These are phyloP conservation scores for Cenococcum geophilum DNA, from an alignment of 495 filamentous ascomycete genomes.

Conservation along the genomic window DNA sequence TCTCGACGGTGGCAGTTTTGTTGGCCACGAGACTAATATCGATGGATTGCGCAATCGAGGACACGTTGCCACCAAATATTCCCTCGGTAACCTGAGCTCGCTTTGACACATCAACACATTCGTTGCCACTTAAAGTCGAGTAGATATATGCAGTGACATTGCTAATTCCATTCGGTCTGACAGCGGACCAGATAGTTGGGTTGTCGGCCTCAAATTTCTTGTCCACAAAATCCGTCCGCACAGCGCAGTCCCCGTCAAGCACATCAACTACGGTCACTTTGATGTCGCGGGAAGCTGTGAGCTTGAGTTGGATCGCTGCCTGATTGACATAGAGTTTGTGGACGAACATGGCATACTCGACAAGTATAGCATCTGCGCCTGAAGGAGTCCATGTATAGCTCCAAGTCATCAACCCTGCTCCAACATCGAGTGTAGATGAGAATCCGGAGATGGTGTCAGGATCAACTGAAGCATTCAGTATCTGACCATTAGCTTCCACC, in stretches of 20 bases:
- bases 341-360: conserved; percentile 55
- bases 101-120: conserved; percentile 45
- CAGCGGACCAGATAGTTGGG: conserved; percentile 51
- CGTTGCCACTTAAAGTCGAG: conserved; percentile 41
- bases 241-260: conserved; percentile 53
- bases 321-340: conserved; percentile 59
- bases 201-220: conserved; percentile 45
- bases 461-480: conserved; percentile 57
- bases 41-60: conserved; percentile 54
- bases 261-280: conserved; percentile 53
- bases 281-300: conserved; percentile 44
- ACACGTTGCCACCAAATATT: conserved; percentile 52
- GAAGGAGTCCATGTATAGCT: conserved; percentile 60
- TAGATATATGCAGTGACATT: conserved; percentile 58
- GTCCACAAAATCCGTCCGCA: conserved; percentile 51
- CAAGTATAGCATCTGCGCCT: conserved; percentile 43
- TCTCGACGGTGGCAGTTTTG: conserved; percentile 47
- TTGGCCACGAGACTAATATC: conserved; percentile 47
- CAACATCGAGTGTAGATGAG: conserved; percentile 56
- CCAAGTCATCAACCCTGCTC: conserved; percentile 58
- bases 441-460: conserved; percentile 55
- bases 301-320: conserved; percentile 54
- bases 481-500: conserved; percentile 50
- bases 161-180: conserved; percentile 49
- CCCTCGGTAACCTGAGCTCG: conserved; percentile 41